phyloP scores from a whole-genome alignment of 2,329 filamentous ascomycete species.

The Bisporella sp. region DNA sequence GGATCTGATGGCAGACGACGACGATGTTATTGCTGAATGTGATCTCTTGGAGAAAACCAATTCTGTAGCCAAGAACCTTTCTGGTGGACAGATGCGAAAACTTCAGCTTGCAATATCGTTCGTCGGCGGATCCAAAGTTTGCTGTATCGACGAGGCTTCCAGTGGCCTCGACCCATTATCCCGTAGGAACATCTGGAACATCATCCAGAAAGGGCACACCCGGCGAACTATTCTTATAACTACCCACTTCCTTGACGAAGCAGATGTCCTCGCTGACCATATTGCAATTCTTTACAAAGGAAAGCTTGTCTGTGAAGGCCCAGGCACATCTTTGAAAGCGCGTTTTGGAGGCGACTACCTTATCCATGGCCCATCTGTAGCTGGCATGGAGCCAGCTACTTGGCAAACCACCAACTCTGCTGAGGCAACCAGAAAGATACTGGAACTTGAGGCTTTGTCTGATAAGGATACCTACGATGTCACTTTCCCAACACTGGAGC shows the following conservation, averaged over 20 bases:
- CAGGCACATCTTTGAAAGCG: slow-evolving; percentile 56
- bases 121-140: slow-evolving; percentile 56
- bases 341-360: slow-evolving; percentile 53
- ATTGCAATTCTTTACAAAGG: slow-evolving; percentile 60
- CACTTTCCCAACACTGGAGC: slow-evolving; percentile 57
- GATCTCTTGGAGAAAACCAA: slow-evolving; percentile 52
- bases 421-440: slow-evolving; percentile 47
- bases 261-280: slow-evolving; percentile 55
- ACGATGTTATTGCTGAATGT: slow-evolving; percentile 46
- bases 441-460: slow-evolving; percentile 43
- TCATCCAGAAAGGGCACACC: slow-evolving; percentile 54
- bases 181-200: slow-evolving; percentile 62
- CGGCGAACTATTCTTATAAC: slow-evolving; percentile 56
- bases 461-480: slow-evolving; percentile 50
- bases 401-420: slow-evolving; percentile 37
- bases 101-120: slow-evolving; percentile 63
- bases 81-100: slow-evolving; percentile 61
- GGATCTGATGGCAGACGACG: slow-evolving; percentile 37
- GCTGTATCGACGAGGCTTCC: slow-evolving; percentile 60
- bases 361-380: slow-evolving; percentile 13
- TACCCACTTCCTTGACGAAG: slow-evolving; percentile 61
- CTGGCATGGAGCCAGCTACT: slow-evolving; percentile 8
- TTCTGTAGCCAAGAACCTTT: slow-evolving; percentile 49
- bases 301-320: slow-evolving; percentile 54
- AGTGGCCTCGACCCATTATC: slow-evolving; percentile 59